Conservation (phyloP, 306 rosid species). For the Hippophae gyantsensis region DNA sequence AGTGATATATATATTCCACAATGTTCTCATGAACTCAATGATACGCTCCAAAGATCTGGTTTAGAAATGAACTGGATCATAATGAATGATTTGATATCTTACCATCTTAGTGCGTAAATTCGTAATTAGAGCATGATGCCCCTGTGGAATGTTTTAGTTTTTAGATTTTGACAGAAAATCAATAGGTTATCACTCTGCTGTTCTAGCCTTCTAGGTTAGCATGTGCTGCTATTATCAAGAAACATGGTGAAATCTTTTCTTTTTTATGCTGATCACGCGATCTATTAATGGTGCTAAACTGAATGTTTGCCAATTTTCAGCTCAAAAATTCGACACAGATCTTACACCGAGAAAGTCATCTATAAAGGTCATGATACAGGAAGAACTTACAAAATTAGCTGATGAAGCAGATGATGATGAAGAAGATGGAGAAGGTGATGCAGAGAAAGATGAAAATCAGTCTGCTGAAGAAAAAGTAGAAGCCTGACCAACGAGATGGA, state of each 20-base stretch:
- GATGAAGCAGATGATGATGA: constrained; percentile 68
- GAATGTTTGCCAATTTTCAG: constrained; percentile 37
- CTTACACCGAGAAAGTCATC: constrained; percentile 67
- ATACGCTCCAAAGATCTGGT: constrained; percentile 2
- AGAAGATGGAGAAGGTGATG: constrained; percentile 33
- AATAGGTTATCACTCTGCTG: too few species aligned
- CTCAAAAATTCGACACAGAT: constrained; percentile 48
- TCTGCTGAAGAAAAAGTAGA: constrained; percentile 47
- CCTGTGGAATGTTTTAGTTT: background rate
- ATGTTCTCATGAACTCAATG: too few species aligned
- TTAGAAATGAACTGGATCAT: background rate
- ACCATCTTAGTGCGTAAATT: too few species aligned
- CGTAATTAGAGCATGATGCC: background rate
- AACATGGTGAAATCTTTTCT: background rate
- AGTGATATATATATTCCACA: too few species aligned
- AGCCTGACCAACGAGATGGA: constrained; percentile 33
- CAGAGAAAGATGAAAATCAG: constrained; percentile 42
- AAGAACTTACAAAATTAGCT: constrained; percentile 86
- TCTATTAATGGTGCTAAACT: background rate
- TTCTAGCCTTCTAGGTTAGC: too few species aligned
- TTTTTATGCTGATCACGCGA: background rate
- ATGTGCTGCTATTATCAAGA: too few species aligned
- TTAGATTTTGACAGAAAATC: too few species aligned
- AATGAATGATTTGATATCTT: background rate
- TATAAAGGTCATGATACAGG: constrained; percentile 87